Conservation (phyloP, 768 basidiomycete species). For the Dendrothele bispora region DNA sequence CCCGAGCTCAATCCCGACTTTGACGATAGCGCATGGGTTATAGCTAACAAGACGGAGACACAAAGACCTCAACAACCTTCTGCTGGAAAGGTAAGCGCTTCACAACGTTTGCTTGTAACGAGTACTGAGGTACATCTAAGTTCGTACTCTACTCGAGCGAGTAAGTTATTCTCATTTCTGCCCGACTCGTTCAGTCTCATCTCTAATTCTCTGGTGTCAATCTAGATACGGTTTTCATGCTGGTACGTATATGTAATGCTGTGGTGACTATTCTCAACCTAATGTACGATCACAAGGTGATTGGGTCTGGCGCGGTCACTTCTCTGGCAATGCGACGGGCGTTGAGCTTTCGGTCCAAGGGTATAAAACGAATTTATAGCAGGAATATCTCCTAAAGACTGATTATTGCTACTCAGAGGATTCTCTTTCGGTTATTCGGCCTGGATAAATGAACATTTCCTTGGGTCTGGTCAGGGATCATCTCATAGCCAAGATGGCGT, state of each 20-base stretch:
- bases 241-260: too few relatives aligned
- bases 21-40: slow-evolving; percentile 56
- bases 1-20: slow-evolving; percentile 56
- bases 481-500: slow-evolving; percentile 32
- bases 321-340: slow-evolving; percentile 40
- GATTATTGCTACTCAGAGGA: too few relatives aligned
- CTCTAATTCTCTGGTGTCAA: background rate
- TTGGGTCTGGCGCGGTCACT: slow-evolving; percentile 48
- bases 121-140: slow-evolving; percentile 11
- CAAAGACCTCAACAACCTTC: slow-evolving; percentile 55
- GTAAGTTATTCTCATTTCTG: slow-evolving; percentile 13
- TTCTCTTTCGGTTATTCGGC: slow-evolving; percentile 45
- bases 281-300: too few relatives aligned
- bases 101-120: background rate
- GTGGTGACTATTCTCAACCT: too few relatives aligned
- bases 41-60: slow-evolving; percentile 59
- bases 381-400: too few relatives aligned
- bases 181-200: background rate
- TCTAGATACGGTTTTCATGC: slow-evolving; percentile 30
- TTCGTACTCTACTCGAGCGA: slow-evolving; percentile 31
- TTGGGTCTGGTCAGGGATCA: slow-evolving; percentile 41
- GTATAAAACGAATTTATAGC: too few relatives aligned
- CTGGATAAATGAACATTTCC: slow-evolving; percentile 41
- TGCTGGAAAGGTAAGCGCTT: slow-evolving; percentile 51
- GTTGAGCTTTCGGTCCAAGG: slow-evolving; percentile 40